Base-by-base conservation (phyloP, 1,139 yeast genomes). In the Pichia terricola region DNA sequence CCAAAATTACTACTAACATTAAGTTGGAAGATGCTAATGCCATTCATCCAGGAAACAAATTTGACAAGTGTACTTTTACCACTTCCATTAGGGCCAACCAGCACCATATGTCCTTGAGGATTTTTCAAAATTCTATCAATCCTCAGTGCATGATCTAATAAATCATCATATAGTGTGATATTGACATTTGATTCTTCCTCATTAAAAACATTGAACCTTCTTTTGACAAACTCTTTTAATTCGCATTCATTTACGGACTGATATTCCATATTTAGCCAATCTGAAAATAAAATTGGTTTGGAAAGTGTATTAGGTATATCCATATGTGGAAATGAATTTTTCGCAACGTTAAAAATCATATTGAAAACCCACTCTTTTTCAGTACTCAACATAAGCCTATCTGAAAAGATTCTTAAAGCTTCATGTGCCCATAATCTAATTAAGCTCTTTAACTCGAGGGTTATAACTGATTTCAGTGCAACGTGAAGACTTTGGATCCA, bases 1-100 rank as follows among this genome's bases (percentile, higher is more conserved):
- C 73, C 63, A 56, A 78, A 88, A 25, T 67, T 67, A 16, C 75
- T 62, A 33, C 74, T 70, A 0, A 84, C 82, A 37, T 66, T 68
- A 36, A 91, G 69, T 53, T 80, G 87, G 26, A 71, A 65, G 0
- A 79, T 70, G 38, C 70, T 73, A 27, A 86, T 60, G 0, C 96
- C 96, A 58, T 85, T 84, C 67, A 88, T 76, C 97, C 97, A 91
- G 0, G 95, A 79, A 4, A 86, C 96, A 68, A 91, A 89, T 49
- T 79, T 75, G 0, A 86, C 70, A 39, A 88, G 57, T 0, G 94
- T 81, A 0, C 86, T 73, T 61, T 85, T 86, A 1, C 97, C 97
- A 53, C 89, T 77, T 1, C 94, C 77, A 48, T 87, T 74, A 2
- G 86, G 77, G 0, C 97, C 98, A n/a, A 86, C 84, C 40, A 91